Evolutionary conservation across 106 monocot genomes (phyloP).

Genomic region (Chionographis japonica): DNA sequence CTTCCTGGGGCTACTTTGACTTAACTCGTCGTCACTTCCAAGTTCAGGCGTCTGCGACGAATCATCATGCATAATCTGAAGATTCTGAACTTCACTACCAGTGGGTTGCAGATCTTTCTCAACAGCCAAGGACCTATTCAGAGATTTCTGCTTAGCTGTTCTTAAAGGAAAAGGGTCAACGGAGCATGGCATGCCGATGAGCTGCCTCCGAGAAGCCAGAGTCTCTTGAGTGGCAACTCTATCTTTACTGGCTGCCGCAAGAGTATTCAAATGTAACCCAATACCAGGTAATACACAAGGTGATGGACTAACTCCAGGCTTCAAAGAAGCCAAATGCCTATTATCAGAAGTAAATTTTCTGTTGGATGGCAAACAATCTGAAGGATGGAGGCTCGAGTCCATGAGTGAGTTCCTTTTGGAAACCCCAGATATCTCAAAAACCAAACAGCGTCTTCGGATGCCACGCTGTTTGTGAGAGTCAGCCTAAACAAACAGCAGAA

Average conservation of each 20-base stretch:
- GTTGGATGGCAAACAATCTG: slow-evolving; percentile 24
- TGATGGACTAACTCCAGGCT: slow-evolving; percentile 21
- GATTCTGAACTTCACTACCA: slow-evolving; percentile 26
- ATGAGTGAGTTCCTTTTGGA: slow-evolving; percentile 22
- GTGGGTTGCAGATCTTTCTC: slow-evolving; percentile 14
- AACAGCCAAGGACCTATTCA: slow-evolving; percentile 14
- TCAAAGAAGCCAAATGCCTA: slow-evolving; percentile 17
- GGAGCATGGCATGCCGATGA: slow-evolving; percentile 24
- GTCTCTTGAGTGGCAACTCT: slow-evolving; percentile 30
- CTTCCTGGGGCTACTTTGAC: slow-evolving; percentile 61
- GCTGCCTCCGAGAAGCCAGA: slow-evolving; percentile 25
- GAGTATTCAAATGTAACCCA: slow-evolving; percentile 91
- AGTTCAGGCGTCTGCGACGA: slow-evolving; percentile 15
- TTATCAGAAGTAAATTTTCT: slow-evolving; percentile 25
- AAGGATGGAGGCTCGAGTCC: slow-evolving; percentile 10
- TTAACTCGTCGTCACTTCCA: slow-evolving; percentile 33
- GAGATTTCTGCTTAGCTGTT: slow-evolving; percentile 17
- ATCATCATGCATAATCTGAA: slow-evolving; percentile 29
- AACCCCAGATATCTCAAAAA: slow-evolving; percentile 62
- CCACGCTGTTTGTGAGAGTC: slow-evolving; percentile 63
- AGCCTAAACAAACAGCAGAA: slow-evolving; percentile 35
- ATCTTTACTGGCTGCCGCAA: slow-evolving; percentile 57
- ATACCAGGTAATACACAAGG: slow-evolving; percentile 57
- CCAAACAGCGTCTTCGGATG: slow-evolving; percentile 73
- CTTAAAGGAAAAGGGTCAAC: slow-evolving; percentile 15